Evolutionary conservation across 2,329 filamentous ascomycete species (phyloP).

Genomic region (Penicillium frequentans): DNA sequence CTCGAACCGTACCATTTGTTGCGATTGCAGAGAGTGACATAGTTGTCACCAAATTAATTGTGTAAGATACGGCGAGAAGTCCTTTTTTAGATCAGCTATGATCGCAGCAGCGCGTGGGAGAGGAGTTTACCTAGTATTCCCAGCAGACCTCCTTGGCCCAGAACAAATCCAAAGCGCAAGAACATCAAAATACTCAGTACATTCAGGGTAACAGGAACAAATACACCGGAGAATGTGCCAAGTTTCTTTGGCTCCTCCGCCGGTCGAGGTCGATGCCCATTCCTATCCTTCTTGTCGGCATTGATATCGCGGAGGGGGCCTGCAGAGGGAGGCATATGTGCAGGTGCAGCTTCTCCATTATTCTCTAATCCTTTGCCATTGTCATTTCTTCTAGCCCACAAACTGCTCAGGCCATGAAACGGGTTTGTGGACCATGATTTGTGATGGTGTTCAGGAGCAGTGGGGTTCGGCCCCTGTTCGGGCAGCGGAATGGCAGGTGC

Average conservation of each 20-base stretch:
- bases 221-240: slow-evolving; percentile 75
- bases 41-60: slow-evolving; percentile 79
- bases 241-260: slow-evolving; percentile 59
- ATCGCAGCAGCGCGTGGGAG: not conserved
- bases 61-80: slow-evolving; percentile 72
- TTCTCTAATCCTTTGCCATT: slow-evolving; percentile 2
- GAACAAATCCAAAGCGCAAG: slow-evolving; percentile 79
- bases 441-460: slow-evolving; percentile 15
- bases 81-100: slow-evolving; percentile 47
- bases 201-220: slow-evolving; percentile 85
- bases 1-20: slow-evolving; percentile 84
- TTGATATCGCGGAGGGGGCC: slow-evolving; percentile 27
- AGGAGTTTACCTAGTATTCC: slow-evolving; percentile 68
- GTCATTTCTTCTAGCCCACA: not conserved
- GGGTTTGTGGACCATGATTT: slow-evolving; percentile 23
- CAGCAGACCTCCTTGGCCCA: slow-evolving; percentile 75
- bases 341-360: slow-evolving; percentile 6
- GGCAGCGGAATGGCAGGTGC: slow-evolving; percentile 19
- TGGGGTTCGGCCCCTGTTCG: slow-evolving; percentile 26
- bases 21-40: slow-evolving; percentile 86
- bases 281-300: slow-evolving; percentile 34
- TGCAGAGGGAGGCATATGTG: slow-evolving; percentile 15
- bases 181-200: slow-evolving; percentile 93
- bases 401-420: slow-evolving; percentile 17
- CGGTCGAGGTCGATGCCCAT: slow-evolving; percentile 24